Base-by-base conservation (phyloP, 495 filamentous ascomycete species). In the Aspergillus carlsbadensis region DNA sequence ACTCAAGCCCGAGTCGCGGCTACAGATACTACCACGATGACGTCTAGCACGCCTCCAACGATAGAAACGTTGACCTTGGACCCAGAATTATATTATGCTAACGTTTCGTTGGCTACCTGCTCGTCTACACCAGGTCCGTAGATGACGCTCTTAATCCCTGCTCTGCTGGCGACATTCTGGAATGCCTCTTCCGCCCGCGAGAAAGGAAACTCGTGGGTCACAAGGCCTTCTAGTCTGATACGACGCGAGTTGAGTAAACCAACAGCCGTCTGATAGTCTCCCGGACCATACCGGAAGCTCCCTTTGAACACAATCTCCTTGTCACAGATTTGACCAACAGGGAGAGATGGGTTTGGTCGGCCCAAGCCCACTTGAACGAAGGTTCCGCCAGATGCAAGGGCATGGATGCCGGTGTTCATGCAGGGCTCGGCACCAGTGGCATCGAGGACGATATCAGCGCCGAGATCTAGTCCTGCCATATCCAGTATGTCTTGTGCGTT, bases 361-460 rank as follows among this genome's bases (percentile, higher is more conserved):
- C 91, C 92, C 80, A 95, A 85, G 7, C 91, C 92, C 53, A 82
- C 90, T 74, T 96, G 92, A 1, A 96, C 87, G 67, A 90, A 94
- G 0, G 84, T 85, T 6, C 92, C 92, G 11, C 91, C 91, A 40
- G 78, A 70, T 41, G 85, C 73, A 3, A 93, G 76, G 14, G 79
- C 78, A 73, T 94, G 82, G 52, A 96, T 79, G 0, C 81, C 84
- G 1, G 84, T 81, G 68, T 93, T 85, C 64, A 96, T 88, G 51
- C 82, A 88, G 1, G 81, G 78, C 65, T 91, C 88, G 1, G 88
- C 92, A 18, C 92, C 92, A 5, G 82, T 85, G 14, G 91, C 89
- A 71, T 97, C 92, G 56, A 97, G 90, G 11, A 87, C 87, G 11
- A 85, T 82, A 71, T 95, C 87, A 4, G 85, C 87, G 1, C 91